Evolutionary conservation across 2,329 filamentous ascomycete genomes (phyloP).

Genomic region (Calycina marina): DNA sequence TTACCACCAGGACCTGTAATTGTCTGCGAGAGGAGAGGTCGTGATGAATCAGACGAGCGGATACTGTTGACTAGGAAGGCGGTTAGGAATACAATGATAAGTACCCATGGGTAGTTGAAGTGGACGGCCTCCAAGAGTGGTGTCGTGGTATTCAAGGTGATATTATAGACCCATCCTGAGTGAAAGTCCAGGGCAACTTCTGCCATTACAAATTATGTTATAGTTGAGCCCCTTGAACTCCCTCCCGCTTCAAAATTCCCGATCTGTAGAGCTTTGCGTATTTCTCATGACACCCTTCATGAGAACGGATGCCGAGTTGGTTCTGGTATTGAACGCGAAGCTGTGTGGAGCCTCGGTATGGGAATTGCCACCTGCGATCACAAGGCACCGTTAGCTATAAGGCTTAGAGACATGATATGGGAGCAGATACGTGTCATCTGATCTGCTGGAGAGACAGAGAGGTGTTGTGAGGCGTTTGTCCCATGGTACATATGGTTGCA

Average conservation of each 20-base stretch:
- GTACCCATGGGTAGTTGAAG: slow-evolving; percentile 43
- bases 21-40: slow-evolving; percentile 24
- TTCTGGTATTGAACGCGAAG: neutral
- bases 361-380: slow-evolving; percentile 12
- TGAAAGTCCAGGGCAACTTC: slow-evolving; percentile 13
- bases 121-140: slow-evolving; percentile 19
- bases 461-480: no score
- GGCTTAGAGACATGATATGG: neutral
- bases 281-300: slow-evolving; percentile 19
- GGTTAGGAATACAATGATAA: slow-evolving; percentile 48
- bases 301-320: slow-evolving; percentile 4
- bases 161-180: slow-evolving; percentile 10
- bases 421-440: no score
- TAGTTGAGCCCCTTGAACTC: slow-evolving; percentile 6
- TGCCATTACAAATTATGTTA: slow-evolving; percentile 20
- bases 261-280: slow-evolving; percentile 11
- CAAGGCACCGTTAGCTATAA: neutral
- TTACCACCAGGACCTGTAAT: slow-evolving; percentile 74
- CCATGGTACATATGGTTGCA: no score
- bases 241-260: slow-evolving; percentile 20
- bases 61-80: slow-evolving; percentile 49
- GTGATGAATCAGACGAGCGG: slow-evolving; percentile 28
- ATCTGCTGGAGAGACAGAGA: no score
- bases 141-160: no score
- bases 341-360: slow-evolving; percentile 6